Percentiles rank a stretch among this genome's conserved stretches.
Conservation (phyloP, 108 stramenopile species). For the Bacterosira constricta region DNA sequence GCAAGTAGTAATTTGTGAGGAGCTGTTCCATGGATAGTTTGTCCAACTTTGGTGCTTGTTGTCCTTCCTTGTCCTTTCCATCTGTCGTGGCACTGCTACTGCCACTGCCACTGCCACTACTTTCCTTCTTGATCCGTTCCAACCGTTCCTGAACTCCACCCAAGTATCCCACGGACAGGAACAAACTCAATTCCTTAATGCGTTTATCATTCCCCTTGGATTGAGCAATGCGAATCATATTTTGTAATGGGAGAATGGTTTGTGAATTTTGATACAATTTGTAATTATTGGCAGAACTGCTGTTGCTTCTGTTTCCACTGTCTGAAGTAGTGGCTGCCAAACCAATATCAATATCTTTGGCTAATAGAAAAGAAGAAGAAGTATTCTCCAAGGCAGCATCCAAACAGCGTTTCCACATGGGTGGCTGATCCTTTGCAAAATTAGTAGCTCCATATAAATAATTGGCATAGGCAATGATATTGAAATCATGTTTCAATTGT, state of each 20-base stretch:
- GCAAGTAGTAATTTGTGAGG: neutral
- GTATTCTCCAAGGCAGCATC: slow-evolving; percentile 36
- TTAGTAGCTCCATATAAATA: slow-evolving; percentile 26
- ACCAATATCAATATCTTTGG: neutral
- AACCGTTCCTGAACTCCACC: slow-evolving; percentile 4
- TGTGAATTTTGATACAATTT: slow-evolving; percentile 21
- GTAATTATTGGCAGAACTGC: neutral
- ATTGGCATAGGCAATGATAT: slow-evolving; percentile 25
- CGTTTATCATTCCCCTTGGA: slow-evolving; percentile 62
- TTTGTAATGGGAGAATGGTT: slow-evolving; percentile 48
- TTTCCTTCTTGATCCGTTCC: slow-evolving; percentile 4
- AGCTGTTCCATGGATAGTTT: neutral
- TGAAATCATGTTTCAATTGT: neutral
- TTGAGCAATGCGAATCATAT: slow-evolving; percentile 63
- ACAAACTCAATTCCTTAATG: slow-evolving; percentile 50
- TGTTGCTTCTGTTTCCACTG: neutral
- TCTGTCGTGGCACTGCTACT: slow-evolving; percentile 3
- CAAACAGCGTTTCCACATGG: slow-evolving; percentile 42
- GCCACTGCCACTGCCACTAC: neutral
- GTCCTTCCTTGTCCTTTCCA: neutral
- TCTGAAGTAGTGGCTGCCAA: neutral
- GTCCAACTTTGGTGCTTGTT: neutral
- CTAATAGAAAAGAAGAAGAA: too few relatives aligned
- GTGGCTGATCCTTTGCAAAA: slow-evolving; percentile 25
- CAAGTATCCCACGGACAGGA: slow-evolving; percentile 51